These are phyloP conservation scores for Trapa bicornis DNA, from an alignment of 345 rosid genomes.

Conservation along the genomic window DNA sequence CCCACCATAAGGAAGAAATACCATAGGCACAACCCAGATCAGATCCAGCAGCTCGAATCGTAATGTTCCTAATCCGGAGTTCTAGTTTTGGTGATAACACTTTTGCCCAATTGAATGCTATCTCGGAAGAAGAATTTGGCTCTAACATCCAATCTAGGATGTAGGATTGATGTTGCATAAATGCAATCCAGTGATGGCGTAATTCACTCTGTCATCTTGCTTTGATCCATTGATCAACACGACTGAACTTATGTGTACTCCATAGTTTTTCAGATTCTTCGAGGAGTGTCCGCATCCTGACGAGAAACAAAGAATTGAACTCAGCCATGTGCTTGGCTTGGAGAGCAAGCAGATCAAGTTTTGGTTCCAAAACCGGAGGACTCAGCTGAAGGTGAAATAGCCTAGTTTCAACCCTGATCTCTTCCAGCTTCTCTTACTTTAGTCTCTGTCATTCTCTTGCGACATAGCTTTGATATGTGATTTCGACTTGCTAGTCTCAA, in stretches of 20 bases:
- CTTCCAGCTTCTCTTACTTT: neutral
- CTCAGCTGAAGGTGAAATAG: slow-evolving; percentile 58
- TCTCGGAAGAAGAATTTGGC: no score
- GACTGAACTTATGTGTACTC: neutral
- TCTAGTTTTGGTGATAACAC: neutral
- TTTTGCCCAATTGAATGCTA: no score
- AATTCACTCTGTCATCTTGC: no score
- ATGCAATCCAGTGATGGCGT: no score
- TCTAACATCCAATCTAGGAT: no score
- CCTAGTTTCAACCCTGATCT: no score
- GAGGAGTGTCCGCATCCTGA: slow-evolving; percentile 66
- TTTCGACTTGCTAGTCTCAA: slow-evolving; percentile 37
- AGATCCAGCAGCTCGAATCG: slow-evolving; percentile 75
- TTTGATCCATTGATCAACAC: no score
- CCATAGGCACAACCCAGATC: slow-evolving; percentile 59
- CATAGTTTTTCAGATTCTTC: slow-evolving; percentile 27
- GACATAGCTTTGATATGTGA: neutral
- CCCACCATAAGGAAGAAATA: slow-evolving; percentile 41
- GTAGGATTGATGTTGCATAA: no score
- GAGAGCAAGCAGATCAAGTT: slow-evolving; percentile 59
- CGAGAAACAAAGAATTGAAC: slow-evolving; percentile 50
- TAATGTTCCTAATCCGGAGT: slow-evolving; percentile 12
- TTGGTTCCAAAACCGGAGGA: slow-evolving; percentile 75
- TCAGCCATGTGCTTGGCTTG: slow-evolving; percentile 41
- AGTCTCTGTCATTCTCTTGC: neutral